phyloP scores from a whole-genome alignment of 2,329 filamentous ascomycete species.

The Colletotrichum lini region DNA sequence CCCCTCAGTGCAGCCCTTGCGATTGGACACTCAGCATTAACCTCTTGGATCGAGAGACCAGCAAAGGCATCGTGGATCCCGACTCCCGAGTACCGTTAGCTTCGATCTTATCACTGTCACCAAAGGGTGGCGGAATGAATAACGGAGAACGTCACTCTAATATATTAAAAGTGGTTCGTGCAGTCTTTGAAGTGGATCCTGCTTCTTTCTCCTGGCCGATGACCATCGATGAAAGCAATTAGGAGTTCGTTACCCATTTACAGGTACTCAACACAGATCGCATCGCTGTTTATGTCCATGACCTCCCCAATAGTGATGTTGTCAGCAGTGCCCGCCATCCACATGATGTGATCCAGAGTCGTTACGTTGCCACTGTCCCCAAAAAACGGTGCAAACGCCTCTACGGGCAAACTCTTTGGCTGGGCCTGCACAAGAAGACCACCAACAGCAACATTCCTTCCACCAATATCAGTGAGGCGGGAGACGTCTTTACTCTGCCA shows the following conservation, averaged over 20 bases:
- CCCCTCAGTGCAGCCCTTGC: background rate
- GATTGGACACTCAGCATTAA: constrained; percentile 2
- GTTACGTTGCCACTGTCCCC: constrained; percentile 44
- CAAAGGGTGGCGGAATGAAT: too few species aligned
- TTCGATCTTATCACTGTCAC: too few species aligned
- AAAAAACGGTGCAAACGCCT: constrained; percentile 7
- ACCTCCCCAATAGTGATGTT: constrained; percentile 46
- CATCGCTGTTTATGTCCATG: constrained; percentile 47
- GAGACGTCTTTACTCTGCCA: constrained; percentile 35
- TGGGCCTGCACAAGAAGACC: background rate
- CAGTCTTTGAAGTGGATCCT: too few species aligned
- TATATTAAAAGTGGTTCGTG: too few species aligned
- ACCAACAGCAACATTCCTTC: constrained; percentile 17
- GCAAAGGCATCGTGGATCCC: too few species aligned
- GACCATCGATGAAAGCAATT: too few species aligned
- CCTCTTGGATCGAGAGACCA: too few species aligned
- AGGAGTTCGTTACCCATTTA: background rate
- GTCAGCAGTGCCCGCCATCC: constrained; percentile 48
- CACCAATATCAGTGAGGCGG: constrained; percentile 27
- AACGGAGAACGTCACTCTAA: too few species aligned
- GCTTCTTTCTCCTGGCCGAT: background rate
- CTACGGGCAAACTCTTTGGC: background rate
- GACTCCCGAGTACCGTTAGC: too few species aligned
- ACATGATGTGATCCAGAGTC: constrained; percentile 47
- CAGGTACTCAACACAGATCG: constrained; percentile 48